phyloP scores from a whole-genome alignment of 306 rosid species.

The Pterocarpus santalinus region DNA sequence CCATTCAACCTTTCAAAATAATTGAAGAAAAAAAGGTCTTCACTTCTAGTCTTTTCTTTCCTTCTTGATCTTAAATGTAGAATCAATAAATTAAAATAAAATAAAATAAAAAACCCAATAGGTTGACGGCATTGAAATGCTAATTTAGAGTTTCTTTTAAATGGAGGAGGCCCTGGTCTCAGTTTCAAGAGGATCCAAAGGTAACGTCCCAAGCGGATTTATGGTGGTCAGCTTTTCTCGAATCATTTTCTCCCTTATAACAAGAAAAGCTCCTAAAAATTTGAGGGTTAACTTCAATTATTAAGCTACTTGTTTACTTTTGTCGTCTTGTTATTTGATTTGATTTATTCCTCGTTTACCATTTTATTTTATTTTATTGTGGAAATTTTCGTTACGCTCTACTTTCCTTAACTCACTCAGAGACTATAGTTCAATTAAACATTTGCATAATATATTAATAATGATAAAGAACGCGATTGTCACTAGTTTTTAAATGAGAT shows the following conservation, averaged over 20 bases:
- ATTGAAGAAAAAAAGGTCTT: background rate
- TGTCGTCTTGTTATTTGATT: slow-evolving; percentile 45
- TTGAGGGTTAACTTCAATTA: slow-evolving; percentile 48
- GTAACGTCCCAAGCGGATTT: background rate
- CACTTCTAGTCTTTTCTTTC: background rate
- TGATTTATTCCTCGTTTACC: slow-evolving; percentile 27
- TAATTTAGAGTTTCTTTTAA: background rate
- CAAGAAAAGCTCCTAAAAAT: slow-evolving; percentile 32
- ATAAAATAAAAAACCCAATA: background rate
- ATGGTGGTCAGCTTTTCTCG: slow-evolving; percentile 44
- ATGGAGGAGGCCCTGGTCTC: background rate
- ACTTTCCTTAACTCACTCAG: background rate
- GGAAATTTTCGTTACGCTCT: background rate
- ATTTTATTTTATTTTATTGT: slow-evolving; percentile 6
- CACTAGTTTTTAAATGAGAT: background rate
- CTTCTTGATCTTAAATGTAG: background rate
- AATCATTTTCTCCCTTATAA: slow-evolving; percentile 39
- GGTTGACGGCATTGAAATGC: slow-evolving; percentile 14
- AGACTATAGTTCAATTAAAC: no score
- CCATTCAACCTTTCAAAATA: background rate
- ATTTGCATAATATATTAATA: no score
- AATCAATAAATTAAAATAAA: background rate
- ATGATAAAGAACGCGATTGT: no score
- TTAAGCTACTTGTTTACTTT: slow-evolving; percentile 44
- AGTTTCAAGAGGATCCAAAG: slow-evolving; percentile 4